These are phyloP conservation scores for Iris pallida DNA, from an alignment of 116 monocot genomes.

Conservation along the genomic window DNA sequence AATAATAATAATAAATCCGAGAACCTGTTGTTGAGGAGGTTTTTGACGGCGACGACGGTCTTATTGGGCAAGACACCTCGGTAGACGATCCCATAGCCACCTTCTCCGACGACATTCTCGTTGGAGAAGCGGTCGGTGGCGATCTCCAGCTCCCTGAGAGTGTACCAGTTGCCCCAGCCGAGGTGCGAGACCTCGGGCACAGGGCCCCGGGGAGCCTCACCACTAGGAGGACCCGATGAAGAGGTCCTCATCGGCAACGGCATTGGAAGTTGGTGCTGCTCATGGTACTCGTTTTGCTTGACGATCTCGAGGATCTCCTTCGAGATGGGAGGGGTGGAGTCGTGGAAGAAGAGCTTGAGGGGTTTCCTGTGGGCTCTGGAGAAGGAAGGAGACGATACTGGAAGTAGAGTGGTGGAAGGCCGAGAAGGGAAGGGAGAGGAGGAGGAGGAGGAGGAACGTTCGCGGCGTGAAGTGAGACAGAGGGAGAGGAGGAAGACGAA, in stretches of 20 bases:
- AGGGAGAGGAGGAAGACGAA: slow-evolving; percentile 29
- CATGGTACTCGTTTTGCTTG: neutral
- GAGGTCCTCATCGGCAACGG: neutral
- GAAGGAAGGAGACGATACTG: neutral
- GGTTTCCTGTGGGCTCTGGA: slow-evolving; percentile 9
- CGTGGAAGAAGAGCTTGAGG: slow-evolving; percentile 36
- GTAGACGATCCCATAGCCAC: slow-evolving; percentile 55
- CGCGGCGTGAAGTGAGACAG: slow-evolving; percentile 11
- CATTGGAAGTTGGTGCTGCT: slow-evolving; percentile 10
- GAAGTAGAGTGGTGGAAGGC: neutral
- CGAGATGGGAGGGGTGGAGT: slow-evolving; percentile 42
- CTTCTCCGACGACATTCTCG: slow-evolving; percentile 48
- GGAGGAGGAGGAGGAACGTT: slow-evolving; percentile 11
- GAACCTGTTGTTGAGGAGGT: slow-evolving; percentile 60
- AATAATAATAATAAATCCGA: too few species aligned
- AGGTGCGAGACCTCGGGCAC: slow-evolving; percentile 33
- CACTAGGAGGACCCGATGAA: neutral
- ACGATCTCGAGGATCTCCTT: slow-evolving; percentile 50
- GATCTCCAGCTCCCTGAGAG: slow-evolving; percentile 31
- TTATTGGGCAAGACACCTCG: slow-evolving; percentile 40
- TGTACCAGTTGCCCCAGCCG: slow-evolving; percentile 52
- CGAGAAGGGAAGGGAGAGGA: neutral
- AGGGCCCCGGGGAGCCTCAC: neutral
- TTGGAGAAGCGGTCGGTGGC: slow-evolving; percentile 36
- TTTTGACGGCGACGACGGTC: slow-evolving; percentile 46